A percentile compares a stretch with the other conserved stretches of the same genome.
These are phyloP conservation scores for Aphanomyces cochlioides DNA, from an alignment of 352 stramenopile species.

Conservation along the genomic window DNA sequence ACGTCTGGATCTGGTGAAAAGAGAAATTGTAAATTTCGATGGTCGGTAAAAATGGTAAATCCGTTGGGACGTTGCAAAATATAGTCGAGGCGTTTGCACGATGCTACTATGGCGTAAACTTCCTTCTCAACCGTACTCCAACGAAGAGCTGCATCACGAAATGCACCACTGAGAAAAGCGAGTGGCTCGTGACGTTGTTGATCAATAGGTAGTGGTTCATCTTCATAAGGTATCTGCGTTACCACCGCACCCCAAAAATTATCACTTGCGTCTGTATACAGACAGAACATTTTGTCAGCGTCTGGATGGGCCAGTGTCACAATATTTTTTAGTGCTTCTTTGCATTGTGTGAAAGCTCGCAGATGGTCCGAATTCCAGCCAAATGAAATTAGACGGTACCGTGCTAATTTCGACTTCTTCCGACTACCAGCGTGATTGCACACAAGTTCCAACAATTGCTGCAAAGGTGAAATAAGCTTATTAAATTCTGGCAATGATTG, in stretches of 20 bases:
- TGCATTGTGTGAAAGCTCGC: background rate
- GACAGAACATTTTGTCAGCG: constrained; percentile 18
- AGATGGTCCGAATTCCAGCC: too few species aligned
- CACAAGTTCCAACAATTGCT: too few species aligned
- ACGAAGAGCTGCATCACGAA: constrained; percentile 18
- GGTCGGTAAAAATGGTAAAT: constrained; percentile 32
- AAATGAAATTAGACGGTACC: too few species aligned
- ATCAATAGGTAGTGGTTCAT: constrained; percentile 8
- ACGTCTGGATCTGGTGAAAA: constrained; percentile 22
- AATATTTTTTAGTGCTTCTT: constrained; percentile 28
- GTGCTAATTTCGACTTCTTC: too few species aligned
- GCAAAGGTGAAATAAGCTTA: too few species aligned
- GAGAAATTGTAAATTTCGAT: constrained; percentile 36
- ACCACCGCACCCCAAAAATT: constrained; percentile 32
- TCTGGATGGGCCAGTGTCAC: constrained; percentile 33
- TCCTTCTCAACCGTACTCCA: constrained; percentile 36
- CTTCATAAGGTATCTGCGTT: constrained; percentile 28
- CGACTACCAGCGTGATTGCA: too few species aligned
- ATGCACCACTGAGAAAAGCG: constrained; percentile 32
- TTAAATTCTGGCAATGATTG: too few species aligned
- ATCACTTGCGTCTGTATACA: constrained; percentile 36
- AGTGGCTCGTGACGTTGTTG: constrained; percentile 35
- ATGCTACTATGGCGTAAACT: constrained; percentile 34
- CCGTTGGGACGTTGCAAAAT: constrained; percentile 25
- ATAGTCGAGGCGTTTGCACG: constrained; percentile 33